phyloP scores from a whole-genome alignment of 495 filamentous ascomycete species.

The Tuber magnatum region DNA sequence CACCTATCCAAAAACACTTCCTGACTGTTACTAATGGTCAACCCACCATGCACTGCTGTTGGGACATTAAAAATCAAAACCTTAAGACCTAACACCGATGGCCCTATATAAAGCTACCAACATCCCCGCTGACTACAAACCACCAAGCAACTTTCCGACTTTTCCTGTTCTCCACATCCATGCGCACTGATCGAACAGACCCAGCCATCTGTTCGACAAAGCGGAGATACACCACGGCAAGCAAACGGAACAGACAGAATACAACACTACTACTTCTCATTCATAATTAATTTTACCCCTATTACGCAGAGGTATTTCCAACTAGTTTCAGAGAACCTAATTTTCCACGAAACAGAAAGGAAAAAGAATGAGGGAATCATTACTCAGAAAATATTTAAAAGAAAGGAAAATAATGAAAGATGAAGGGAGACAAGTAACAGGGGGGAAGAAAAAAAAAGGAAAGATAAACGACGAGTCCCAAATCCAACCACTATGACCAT shows the following conservation, averaged over 20 bases:
- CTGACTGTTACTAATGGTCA: not conserved
- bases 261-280: not conserved
- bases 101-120: not conserved
- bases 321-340: not conserved
- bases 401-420: slow-evolving; percentile 10
- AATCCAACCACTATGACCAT: not conserved
- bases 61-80: not conserved
- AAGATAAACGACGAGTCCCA: slow-evolving; percentile 2
- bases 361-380: slow-evolving; percentile 7
- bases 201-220: not conserved
- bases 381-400: slow-evolving; percentile 13
- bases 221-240: not conserved
- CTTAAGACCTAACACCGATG: slow-evolving; percentile 1
- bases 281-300: slow-evolving; percentile 5
- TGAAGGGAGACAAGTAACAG: not conserved
- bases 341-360: not conserved
- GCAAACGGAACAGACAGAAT: not conserved
- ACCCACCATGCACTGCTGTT: not conserved
- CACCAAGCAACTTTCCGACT: not conserved
- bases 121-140: not conserved
- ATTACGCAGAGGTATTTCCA: not conserved
- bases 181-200: not conserved
- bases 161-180: not conserved
- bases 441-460: not conserved
- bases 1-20: not conserved